Conservation (phyloP, 768 basidiomycete genomes). For the Lyophyllum semitale region DNA sequence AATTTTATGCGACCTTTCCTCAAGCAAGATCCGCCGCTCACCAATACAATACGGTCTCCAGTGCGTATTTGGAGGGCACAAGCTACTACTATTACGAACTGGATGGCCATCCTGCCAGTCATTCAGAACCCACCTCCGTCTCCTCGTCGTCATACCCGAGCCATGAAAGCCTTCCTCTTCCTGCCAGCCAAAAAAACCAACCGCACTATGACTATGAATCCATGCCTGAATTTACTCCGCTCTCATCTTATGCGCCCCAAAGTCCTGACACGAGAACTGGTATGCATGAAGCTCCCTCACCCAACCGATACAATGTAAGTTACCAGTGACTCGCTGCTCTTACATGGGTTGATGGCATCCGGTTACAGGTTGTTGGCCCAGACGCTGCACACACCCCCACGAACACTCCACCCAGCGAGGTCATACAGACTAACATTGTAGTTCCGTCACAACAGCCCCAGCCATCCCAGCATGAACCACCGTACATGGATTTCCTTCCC, state of each 20-base stretch:
- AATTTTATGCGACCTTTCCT: slow-evolving; percentile 41
- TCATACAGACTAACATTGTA: slow-evolving; percentile 1
- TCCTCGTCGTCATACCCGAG: not conserved
- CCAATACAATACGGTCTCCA: slow-evolving; percentile 13
- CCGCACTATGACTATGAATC: not conserved
- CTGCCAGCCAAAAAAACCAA: not conserved
- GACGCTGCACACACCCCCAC: not conserved
- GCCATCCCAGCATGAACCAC: slow-evolving; percentile 1
- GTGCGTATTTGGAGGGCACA: slow-evolving; percentile 14
- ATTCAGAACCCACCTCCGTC: not conserved
- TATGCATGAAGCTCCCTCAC: not conserved
- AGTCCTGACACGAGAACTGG: not conserved
- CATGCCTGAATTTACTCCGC: not conserved
- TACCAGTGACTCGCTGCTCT: not conserved
- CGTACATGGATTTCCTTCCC: slow-evolving; percentile 20
- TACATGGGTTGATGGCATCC: slow-evolving; percentile 1
- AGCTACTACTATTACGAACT: slow-evolving; percentile 14
- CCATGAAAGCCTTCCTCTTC: not conserved
- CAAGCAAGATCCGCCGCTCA: slow-evolving; percentile 27
- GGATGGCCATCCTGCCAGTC: slow-evolving; percentile 4
- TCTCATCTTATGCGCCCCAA: slow-evolving; percentile 5
- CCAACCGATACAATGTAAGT: slow-evolving; percentile 12
- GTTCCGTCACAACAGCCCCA: slow-evolving; percentile 8
- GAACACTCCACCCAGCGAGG: not conserved
- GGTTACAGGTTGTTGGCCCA: not conserved